Percentiles rank a stretch among this genome's conserved stretches.
Conservation (phyloP, 1,284 basidiomycete species). For the Ceratobasidium sp. region DNA sequence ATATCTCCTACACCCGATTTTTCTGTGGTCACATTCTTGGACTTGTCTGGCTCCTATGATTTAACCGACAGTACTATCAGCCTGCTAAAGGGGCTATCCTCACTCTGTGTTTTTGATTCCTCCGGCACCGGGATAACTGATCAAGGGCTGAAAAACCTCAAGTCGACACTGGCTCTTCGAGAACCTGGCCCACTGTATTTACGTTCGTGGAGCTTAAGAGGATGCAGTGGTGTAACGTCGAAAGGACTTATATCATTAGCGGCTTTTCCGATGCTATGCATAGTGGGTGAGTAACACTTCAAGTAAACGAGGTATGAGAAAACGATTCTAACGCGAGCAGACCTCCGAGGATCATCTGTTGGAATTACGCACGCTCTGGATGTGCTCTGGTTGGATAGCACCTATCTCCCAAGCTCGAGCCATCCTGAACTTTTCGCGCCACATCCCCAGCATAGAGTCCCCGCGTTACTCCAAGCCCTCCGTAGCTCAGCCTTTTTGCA, state of each 20-base stretch:
- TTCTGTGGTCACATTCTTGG: constrained; percentile 26
- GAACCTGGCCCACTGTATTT: constrained; percentile 36
- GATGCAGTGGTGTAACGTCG: constrained; percentile 8
- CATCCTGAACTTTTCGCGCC: constrained; percentile 24
- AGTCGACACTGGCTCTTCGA: constrained; percentile 19
- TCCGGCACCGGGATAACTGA: constrained; percentile 27
- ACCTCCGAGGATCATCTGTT: constrained; percentile 33
- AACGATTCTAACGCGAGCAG: constrained; percentile 3
- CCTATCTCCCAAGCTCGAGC: background rate
- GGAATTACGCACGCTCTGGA: background rate
- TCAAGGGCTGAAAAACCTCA: constrained; percentile 26
- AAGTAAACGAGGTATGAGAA: background rate
- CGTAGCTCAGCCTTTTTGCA: background rate
- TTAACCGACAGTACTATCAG: constrained; percentile 18
- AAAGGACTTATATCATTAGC: background rate
- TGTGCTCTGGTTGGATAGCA: background rate
- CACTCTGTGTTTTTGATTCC: constrained; percentile 28
- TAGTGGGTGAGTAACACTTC: constrained; percentile 19
- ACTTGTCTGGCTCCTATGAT: constrained; percentile 22
- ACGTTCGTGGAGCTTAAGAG: constrained; percentile 25
- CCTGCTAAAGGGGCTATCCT: constrained; percentile 16
- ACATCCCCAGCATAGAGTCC: constrained; percentile 12
- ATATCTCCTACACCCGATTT: constrained; percentile 28
- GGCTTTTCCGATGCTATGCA: constrained; percentile 23
- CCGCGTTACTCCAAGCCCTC: constrained; percentile 8